A percentile compares a stretch with the other conserved stretches of the same genome.
phyloP scores from a whole-genome alignment of 208 protist genomes.

The Phytomonas sp. region DNA sequence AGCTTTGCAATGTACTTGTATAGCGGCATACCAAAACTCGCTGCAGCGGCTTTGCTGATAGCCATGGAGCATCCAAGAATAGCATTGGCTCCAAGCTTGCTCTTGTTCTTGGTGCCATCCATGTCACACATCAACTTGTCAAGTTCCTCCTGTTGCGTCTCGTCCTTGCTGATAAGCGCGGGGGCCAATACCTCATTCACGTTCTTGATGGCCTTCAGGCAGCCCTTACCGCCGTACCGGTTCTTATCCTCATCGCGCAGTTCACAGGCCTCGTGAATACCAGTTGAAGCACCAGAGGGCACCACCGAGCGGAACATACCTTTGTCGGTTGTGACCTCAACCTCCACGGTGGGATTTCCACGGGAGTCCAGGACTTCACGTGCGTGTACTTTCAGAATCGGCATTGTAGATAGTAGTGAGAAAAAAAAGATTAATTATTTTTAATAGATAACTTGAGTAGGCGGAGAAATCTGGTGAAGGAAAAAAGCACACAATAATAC shows the following conservation, averaged over 20 bases:
- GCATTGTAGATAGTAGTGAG: slow-evolving; percentile 29
- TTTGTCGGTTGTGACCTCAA: slow-evolving; percentile 93
- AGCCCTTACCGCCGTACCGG: slow-evolving; percentile 96
- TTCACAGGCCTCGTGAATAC: slow-evolving; percentile 96
- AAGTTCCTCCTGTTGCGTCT: slow-evolving; percentile 83
- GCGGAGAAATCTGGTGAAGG: slow-evolving; percentile 9
- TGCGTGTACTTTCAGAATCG: slow-evolving; percentile 81
- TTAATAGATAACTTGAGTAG: neutral
- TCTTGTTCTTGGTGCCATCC: slow-evolving; percentile 97
- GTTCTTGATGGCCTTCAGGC: slow-evolving; percentile 94
- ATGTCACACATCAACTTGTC: slow-evolving; percentile 93
- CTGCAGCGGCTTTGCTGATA: slow-evolving; percentile 93
- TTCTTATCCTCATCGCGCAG: slow-evolving; percentile 94
- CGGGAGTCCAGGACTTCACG: slow-evolving; percentile 87
- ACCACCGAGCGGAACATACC: slow-evolving; percentile 95
- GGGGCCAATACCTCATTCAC: slow-evolving; percentile 94
- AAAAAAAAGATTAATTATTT: neutral
- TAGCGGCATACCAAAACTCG: slow-evolving; percentile 83
- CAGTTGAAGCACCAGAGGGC: slow-evolving; percentile 98
- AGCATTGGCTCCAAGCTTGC: slow-evolving; percentile 96
- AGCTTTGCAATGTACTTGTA: slow-evolving; percentile 95
- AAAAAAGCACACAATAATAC: neutral
- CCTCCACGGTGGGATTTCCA: slow-evolving; percentile 91
- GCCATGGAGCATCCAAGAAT: slow-evolving; percentile 98
- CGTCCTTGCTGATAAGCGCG: slow-evolving; percentile 90